These are phyloP conservation scores for Termitomyces sp. DNA, from an alignment of 768 basidiomycete species.

Conservation along the genomic window DNA sequence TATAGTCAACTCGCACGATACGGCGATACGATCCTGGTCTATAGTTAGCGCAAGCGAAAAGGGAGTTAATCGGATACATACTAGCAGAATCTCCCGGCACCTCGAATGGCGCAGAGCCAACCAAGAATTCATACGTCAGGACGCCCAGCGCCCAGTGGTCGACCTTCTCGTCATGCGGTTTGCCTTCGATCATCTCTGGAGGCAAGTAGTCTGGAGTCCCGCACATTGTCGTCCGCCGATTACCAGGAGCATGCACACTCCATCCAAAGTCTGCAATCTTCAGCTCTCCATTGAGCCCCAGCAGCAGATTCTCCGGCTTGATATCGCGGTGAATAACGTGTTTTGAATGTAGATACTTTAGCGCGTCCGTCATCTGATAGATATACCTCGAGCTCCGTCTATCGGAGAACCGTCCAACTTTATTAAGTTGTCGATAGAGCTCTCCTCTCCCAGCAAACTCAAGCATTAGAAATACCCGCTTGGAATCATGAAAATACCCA, in stretches of 20 bases:
- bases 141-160: constrained; percentile 98
- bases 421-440: constrained; percentile 91
- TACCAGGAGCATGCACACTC: constrained; percentile 94
- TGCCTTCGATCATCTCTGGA: constrained; percentile 96
- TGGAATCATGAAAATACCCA: constrained; percentile 97
- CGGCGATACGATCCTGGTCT: constrained; percentile 81
- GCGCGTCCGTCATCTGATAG: constrained; percentile 96
- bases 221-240: constrained; percentile 85
- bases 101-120: constrained; percentile 78
- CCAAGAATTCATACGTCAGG: constrained; percentile 89
- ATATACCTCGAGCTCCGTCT: constrained; percentile 86
- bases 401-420: constrained; percentile 84
- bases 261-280: constrained; percentile 99
- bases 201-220: constrained; percentile 96
- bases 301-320: constrained; percentile 94
- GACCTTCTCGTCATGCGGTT: constrained; percentile 83
- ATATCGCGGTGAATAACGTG: constrained; percentile 99
- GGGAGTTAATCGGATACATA: constrained; percentile 21
- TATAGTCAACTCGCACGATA: constrained; percentile 83
- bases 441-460: constrained; percentile 98
- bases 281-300: constrained; percentile 93
- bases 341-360: constrained; percentile 90
- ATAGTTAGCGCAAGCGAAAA: neutral
- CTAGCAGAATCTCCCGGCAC: constrained; percentile 73
- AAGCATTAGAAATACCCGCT: constrained; percentile 96